phyloP scores from a whole-genome alignment of 2,329 filamentous ascomycete species.

The Alternaria conjuncta region DNA sequence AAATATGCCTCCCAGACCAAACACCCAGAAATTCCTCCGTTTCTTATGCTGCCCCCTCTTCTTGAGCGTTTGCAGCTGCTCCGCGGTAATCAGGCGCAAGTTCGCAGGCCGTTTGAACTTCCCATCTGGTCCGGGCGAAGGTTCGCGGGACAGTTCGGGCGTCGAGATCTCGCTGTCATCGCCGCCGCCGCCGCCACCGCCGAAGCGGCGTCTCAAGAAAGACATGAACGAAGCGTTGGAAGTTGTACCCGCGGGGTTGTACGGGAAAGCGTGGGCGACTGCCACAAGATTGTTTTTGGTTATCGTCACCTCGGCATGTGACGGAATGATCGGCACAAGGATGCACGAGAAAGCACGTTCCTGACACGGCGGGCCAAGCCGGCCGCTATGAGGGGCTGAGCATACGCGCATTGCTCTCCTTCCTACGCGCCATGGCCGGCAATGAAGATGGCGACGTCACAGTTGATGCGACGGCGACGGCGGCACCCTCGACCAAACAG shows the following conservation, averaged over 20 bases:
- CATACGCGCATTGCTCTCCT: conserved; percentile 1
- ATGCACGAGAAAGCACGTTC: conserved; percentile 1
- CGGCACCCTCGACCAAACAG: not conserved
- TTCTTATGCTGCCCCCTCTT: conserved; percentile 59
- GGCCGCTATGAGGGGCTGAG: conserved; percentile 2
- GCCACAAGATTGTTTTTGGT: not conserved
- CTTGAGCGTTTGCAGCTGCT: conserved; percentile 58
- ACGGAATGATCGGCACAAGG: conserved; percentile 18
- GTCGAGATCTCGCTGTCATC: conserved; percentile 29
- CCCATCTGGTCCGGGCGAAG: conserved; percentile 40
- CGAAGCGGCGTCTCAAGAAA: conserved; percentile 47
- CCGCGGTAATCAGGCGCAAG: conserved; percentile 59
- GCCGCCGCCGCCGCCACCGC: conserved; percentile 28
- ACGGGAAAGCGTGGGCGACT: not conserved
- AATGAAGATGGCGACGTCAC: conserved; percentile 1
- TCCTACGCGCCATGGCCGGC: conserved; percentile 5
- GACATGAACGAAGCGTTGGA: conserved; percentile 34
- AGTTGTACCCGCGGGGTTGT: not conserved
- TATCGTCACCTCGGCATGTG: conserved; percentile 14
- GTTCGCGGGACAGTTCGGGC: conserved; percentile 48
- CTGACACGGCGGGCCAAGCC: conserved; percentile 5
- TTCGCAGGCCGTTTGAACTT: conserved; percentile 50
- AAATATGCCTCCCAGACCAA: conserved; percentile 86
- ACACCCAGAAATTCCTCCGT: conserved; percentile 80
- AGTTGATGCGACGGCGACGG: not conserved